phyloP scores from a whole-genome alignment of 768 basidiomycete genomes.

The Agaricus subrufescens region DNA sequence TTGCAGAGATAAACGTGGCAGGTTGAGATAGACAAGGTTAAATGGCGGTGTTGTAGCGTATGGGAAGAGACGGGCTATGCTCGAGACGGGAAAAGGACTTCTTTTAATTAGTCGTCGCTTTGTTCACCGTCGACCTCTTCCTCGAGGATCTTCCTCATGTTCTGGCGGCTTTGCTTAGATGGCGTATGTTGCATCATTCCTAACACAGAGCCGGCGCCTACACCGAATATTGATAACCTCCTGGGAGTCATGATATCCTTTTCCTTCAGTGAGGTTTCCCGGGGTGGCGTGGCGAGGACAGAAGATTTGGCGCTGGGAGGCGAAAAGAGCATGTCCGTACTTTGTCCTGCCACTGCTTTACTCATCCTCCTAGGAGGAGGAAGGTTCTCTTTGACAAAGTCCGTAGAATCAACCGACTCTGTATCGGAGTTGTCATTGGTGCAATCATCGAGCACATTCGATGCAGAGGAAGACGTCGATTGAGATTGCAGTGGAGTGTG shows the following conservation, averaged over 20 bases:
- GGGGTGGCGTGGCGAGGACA: not conserved
- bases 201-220: slow-evolving; percentile 9
- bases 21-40: not conserved
- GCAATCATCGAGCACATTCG: not conserved
- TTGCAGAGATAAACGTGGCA: not conserved
- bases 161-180: slow-evolving; percentile 19
- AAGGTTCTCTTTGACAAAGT: slow-evolving; percentile 54
- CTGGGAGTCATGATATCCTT: slow-evolving; percentile 1
- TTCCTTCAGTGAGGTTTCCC: not conserved
- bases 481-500: not conserved
- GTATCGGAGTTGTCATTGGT: slow-evolving; percentile 3
- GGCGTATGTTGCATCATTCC: slow-evolving; percentile 19
- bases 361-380: slow-evolving; percentile 41
- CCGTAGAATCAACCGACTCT: slow-evolving; percentile 23
- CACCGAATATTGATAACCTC: slow-evolving; percentile 1
- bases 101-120: slow-evolving; percentile 10
- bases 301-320: slow-evolving; percentile 13
- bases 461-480: not conserved
- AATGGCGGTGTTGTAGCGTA: not conserved
- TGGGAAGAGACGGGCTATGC: not conserved
- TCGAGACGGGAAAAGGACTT: not conserved
- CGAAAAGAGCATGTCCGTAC: slow-evolving; percentile 17
- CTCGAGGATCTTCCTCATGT: slow-evolving; percentile 24
- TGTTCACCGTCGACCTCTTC: slow-evolving; percentile 30
- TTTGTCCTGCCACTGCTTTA: slow-evolving; percentile 28